phyloP scores from a whole-genome alignment of 1,284 basidiomycete species.

The Amylostereum areolatum region DNA sequence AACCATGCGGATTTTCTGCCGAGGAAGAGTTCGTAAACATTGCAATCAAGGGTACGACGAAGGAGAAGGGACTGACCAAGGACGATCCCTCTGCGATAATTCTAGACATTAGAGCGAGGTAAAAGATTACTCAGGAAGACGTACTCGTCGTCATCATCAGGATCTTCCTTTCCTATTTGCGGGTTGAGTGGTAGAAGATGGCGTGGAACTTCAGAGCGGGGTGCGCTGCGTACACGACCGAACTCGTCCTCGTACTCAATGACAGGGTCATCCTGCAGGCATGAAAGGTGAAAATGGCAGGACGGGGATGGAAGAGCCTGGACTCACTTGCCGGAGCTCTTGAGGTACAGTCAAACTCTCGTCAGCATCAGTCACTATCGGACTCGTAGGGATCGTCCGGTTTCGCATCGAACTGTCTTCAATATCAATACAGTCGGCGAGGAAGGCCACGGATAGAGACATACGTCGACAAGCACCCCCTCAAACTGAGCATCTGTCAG shows the following conservation, averaged over 20 bases:
- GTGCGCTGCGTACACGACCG: conserved; percentile 65
- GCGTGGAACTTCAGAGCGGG: conserved; percentile 73
- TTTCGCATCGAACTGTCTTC: conserved; percentile 67
- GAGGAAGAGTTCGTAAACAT: conserved; percentile 6
- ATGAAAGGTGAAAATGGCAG: background rate
- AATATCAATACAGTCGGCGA: background rate
- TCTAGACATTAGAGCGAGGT: background rate
- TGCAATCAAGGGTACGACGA: background rate
- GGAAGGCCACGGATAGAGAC: conserved; percentile 20
- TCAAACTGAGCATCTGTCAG: conserved; percentile 74
- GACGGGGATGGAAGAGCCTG: background rate
- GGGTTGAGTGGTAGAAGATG: conserved; percentile 37
- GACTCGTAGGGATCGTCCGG: conserved; percentile 48
- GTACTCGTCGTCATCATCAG: conserved; percentile 50
- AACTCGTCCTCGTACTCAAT: conserved; percentile 87
- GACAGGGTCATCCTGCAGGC: conserved; percentile 59
- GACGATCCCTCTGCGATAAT: conserved; percentile 21
- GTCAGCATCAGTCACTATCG: conserved; percentile 69
- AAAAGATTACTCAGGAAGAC: conserved; percentile 19
- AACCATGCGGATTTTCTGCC: conserved; percentile 68
- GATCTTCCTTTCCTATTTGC: conserved; percentile 17
- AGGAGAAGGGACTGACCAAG: conserved; percentile 33
- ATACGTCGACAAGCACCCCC: conserved; percentile 77
- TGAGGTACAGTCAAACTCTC: conserved; percentile 60
- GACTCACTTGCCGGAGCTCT: background rate